phyloP scores from a whole-genome alignment of 225 moss, liverwort and hornwort genomes.

The Antitrichia curtipendula region DNA sequence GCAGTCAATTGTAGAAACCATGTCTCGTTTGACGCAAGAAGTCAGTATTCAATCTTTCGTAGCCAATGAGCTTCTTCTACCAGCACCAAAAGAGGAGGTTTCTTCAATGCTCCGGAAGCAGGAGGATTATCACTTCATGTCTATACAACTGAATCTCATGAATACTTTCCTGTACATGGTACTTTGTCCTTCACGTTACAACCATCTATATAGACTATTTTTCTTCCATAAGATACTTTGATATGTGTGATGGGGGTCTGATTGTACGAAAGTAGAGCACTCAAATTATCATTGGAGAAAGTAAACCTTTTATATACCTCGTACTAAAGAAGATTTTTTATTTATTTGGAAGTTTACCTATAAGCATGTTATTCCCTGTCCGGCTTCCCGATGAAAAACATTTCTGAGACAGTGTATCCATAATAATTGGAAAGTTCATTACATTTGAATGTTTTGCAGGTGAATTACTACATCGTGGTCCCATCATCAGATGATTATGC shows the following conservation, averaged over 20 bases:
- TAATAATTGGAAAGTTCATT: background rate
- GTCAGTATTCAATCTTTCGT: constrained; percentile 38
- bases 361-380: background rate
- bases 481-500: constrained; percentile 62
- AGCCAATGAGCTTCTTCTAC: constrained; percentile 52
- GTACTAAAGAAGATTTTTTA: too few species aligned
- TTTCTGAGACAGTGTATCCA: background rate
- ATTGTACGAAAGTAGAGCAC: background rate
- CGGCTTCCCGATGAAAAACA: background rate
- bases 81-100: constrained; percentile 34
- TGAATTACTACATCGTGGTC: constrained; percentile 60
- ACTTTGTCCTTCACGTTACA: background rate
- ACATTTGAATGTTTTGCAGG: constrained; percentile 1
- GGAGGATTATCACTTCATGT: constrained; percentile 44
- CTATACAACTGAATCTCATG: constrained; percentile 46
- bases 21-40: constrained; percentile 39
- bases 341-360: background rate
- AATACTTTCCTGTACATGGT: constrained; percentile 67
- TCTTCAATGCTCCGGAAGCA: constrained; percentile 34
- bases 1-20: constrained; percentile 50
- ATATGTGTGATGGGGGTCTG: background rate
- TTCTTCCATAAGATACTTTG: too few species aligned
- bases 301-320: background rate
- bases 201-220: background rate
- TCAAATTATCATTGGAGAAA: background rate